phyloP scores from a whole-genome alignment of 306 rosid genomes.

The Cicer judaicum region DNA sequence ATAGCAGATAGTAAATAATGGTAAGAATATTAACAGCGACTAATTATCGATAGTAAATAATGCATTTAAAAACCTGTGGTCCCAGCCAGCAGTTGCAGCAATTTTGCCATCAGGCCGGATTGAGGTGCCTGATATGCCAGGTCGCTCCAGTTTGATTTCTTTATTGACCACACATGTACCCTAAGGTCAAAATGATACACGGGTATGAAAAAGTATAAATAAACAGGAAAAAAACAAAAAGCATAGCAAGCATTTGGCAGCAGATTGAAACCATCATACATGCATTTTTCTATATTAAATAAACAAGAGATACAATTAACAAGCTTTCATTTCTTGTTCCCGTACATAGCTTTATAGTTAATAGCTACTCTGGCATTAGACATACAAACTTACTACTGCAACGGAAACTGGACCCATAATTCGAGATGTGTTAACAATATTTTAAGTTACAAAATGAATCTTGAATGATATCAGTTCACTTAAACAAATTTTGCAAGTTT shows the following conservation, averaged over 20 bases:
- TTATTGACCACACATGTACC: constrained; percentile 74
- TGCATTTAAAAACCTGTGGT: constrained; percentile 71
- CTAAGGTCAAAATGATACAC: constrained; percentile 45
- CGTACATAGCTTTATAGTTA: constrained; percentile 2
- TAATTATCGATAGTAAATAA: constrained; percentile 24
- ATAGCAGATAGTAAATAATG: neutral
- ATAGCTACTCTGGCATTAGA: constrained; percentile 11
- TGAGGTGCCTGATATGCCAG: constrained; percentile 81
- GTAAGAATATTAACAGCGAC: constrained; percentile 15
- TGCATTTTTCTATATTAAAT: neutral
- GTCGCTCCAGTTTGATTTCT: constrained; percentile 82
- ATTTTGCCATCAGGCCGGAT: constrained; percentile 81
- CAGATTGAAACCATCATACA: constrained; percentile 29
- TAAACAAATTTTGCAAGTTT: constrained; percentile 3
- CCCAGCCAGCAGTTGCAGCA: constrained; percentile 98
- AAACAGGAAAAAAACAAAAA: constrained; percentile 5
- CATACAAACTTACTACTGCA: constrained; percentile 2
- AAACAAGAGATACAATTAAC: constrained; percentile 34
- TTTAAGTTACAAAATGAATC: neutral
- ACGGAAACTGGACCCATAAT: constrained; percentile 16
- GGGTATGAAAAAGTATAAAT: constrained; percentile 18
- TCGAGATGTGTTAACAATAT: constrained; percentile 3
- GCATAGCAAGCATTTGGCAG: constrained; percentile 13
- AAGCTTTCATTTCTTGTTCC: constrained; percentile 26
- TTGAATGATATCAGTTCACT: constrained; percentile 15